Conservation (phyloP, 129 eudicot genomes). For the Centaurea solstitialis region DNA sequence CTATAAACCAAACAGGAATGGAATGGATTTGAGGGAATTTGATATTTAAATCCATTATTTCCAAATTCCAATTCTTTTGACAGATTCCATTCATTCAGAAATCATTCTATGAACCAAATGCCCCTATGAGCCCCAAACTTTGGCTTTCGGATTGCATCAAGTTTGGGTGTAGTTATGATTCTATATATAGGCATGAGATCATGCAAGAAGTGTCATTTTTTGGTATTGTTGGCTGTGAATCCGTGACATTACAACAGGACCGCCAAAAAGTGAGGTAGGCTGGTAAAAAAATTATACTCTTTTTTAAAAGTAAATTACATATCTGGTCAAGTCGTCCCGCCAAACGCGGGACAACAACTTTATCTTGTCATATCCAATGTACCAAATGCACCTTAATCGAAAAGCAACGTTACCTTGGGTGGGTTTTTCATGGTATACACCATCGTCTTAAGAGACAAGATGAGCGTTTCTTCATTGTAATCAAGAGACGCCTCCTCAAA, state of each 20-base stretch:
- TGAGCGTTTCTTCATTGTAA: constrained; percentile 60
- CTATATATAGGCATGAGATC: not conserved
- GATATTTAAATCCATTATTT: too few species aligned
- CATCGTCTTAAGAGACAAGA: constrained; percentile 62
- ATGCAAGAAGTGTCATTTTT: not conserved
- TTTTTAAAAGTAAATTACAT: not conserved
- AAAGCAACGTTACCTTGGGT: constrained; percentile 56
- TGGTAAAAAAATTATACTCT: not conserved
- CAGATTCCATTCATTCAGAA: too few species aligned
- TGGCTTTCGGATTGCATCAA: too few species aligned
- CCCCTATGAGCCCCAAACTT: too few species aligned
- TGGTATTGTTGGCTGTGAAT: not conserved
- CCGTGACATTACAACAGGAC: not conserved
- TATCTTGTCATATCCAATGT: not conserved
- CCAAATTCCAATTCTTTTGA: too few species aligned
- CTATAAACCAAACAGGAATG: too few species aligned
- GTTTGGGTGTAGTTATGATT: too few species aligned
- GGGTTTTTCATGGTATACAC: constrained; percentile 50
- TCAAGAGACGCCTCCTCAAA: constrained; percentile 42
- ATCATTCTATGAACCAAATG: too few species aligned
- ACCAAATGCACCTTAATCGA: not conserved
- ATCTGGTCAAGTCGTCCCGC: not conserved
- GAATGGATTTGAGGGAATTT: too few species aligned
- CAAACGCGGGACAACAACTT: too few species aligned
- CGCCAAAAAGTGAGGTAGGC: not conserved